These are phyloP conservation scores for Aspergillus sp. DNA, from an alignment of 2,329 filamentous ascomycete species.

Conservation along the genomic window DNA sequence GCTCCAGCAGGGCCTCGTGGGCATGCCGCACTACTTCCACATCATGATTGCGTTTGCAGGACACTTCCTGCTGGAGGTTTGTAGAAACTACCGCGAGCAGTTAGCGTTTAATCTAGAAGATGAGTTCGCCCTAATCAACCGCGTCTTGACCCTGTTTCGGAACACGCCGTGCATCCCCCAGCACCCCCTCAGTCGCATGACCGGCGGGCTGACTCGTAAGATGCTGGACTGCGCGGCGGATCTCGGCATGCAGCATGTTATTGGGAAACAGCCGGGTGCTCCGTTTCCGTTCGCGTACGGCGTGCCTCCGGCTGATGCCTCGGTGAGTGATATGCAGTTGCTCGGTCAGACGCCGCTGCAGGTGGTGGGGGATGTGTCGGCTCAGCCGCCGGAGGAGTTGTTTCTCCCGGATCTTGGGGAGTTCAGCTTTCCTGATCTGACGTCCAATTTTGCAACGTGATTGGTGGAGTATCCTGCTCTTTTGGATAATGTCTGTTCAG, in stretches of 20 bases:
- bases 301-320: no score
- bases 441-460: no score
- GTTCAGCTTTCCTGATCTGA: no score
- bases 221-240: constrained; percentile 17
- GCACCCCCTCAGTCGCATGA: constrained; percentile 25
- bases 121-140: constrained; percentile 14
- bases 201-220: constrained; percentile 20
- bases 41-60: constrained; percentile 45
- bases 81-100: constrained; percentile 36
- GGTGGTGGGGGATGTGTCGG: no score
- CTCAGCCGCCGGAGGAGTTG: no score
- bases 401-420: no score
- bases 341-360: no score
- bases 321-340: no score
- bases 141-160: constrained; percentile 18
- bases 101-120: constrained; percentile 29
- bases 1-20: constrained; percentile 35
- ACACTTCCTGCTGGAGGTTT: constrained; percentile 41
- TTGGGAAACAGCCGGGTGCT: no score
- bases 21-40: constrained; percentile 44
- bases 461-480: no score
- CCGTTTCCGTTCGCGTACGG: no score
- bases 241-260: neutral
- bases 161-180: constrained; percentile 19
- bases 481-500: no score